Base-by-base conservation (phyloP, 371 early-diverging fungal species). In the Fennellomyces sp. region DNA sequence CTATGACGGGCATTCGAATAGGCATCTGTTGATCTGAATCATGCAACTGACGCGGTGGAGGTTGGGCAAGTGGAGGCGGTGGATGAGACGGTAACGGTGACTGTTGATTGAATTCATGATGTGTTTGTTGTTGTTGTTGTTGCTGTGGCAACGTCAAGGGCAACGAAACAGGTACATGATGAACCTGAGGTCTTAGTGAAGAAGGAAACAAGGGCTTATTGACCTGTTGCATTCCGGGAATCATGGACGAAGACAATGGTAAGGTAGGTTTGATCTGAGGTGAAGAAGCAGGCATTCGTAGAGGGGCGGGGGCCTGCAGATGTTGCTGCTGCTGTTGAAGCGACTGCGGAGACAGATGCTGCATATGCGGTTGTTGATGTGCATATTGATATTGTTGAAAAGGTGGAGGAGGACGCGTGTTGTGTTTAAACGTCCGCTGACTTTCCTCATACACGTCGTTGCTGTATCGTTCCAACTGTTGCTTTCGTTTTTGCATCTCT, bases 401-500 rank as follows among this genome's bases (percentile, higher is more conserved):
- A 11, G 17, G 45, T 45, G 45, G 45, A 17, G 45, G 25, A 42
- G 27, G 41, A 25, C 56, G 58, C 15, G 45, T 26, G n/a, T n/a
- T n/a, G 30, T 58, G 48, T 27, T 58, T 58, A 30, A 48, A 48
- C 7, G 52, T 30, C 27, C 29, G 19, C 11, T 49, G 54, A 19
- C 19, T 8, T 19, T 53, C 38, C 26, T 53, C 38, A 25, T 36
- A 53, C 33, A 38, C 52, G 21, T 60, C 60, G 12, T 52, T 45
- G n/a, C 7, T 31, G 17, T 39, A 48, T 12, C 35, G 41, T 26
- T 58, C 59, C 26, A 30, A 25, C 27, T 41, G 50, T 17, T 50
- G 42, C 28, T 60, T 60, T 17, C 45, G 60, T 60, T 60, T 60
- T 33, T 60, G 60, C 21, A 52, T 42, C n/a, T 60, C 45, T 23